Evolutionary conservation across 176 grass and related monocot species (phyloP), one percentile per base, ranked within the genome.

Genomic region (Aegilops longissima): DNA sequence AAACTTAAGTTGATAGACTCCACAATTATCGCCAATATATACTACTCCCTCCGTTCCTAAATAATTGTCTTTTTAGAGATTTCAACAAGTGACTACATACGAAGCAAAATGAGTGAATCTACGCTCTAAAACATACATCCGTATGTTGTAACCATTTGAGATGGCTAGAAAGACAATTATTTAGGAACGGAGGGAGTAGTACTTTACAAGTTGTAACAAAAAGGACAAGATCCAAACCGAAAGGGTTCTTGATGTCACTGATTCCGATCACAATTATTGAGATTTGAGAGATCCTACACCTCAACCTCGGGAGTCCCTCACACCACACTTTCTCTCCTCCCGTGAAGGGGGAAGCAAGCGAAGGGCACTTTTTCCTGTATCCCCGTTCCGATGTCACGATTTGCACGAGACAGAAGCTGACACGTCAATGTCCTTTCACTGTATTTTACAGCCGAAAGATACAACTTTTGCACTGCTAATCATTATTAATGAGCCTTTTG

Each of bases 351-450:
- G n/a, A 75, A 51, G 76, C 54, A 63, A 33, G 47, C 45, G 9
- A 77, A 56, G 74, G 27, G 56, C 51, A 36, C 58, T 35, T 64
- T 63, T 10, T 52, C 39, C 85, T n/a, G 12, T 66, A n/a, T 81
- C 42, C 72, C 42, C 24, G 23, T 75, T 70, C 78, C 8, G 42
- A 23, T 17, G n/a, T 64, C 6, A 30, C 36, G 20, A 49, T 52
- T 65, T 77, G 83, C 83, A 47, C 56, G 83, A 84, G 58, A 66
- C 40, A 24, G 72, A 45, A 39, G 34, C 35, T 76, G 40, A 24
- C 82, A 84, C 40, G 24, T 34, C 73, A 40, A 76, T 51, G 59
- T 52, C 64, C 64, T 35, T 49, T 4, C 64, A 56, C 30, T 70
- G 20, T 14, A 82, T 70, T 49, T 30, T 23, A 17, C 34, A 27